Conservation (phyloP, 495 filamentous ascomycete genomes). For the Parmelia sp. region DNA sequence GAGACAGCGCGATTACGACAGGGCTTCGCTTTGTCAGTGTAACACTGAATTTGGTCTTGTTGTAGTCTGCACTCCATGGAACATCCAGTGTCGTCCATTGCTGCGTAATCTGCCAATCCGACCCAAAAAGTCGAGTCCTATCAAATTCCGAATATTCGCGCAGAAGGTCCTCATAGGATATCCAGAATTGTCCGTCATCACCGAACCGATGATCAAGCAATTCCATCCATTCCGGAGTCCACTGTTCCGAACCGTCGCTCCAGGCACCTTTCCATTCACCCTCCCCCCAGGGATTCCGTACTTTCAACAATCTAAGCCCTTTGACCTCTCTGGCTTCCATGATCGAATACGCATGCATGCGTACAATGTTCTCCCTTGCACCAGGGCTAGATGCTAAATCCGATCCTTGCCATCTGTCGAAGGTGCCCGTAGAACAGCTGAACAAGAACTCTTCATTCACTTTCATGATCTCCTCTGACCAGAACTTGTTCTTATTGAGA, state of each 20-base stretch:
- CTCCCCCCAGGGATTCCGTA: constrained; percentile 85
- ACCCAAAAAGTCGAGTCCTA: constrained; percentile 82
- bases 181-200: constrained; percentile 64
- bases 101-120: constrained; percentile 72
- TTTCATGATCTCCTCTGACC: constrained; percentile 76
- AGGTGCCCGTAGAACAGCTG: constrained; percentile 66
- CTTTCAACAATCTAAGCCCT: constrained; percentile 62
- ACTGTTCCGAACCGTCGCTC: constrained; percentile 87
- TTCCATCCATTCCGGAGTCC: constrained; percentile 82
- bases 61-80: constrained; percentile 80
- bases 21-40: constrained; percentile 59
- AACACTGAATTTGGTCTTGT: constrained; percentile 73
- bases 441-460: constrained; percentile 88
- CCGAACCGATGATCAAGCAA: constrained; percentile 78
- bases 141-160: constrained; percentile 77
- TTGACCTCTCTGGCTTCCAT: constrained; percentile 75
- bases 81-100: constrained; percentile 81
- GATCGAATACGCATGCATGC: constrained; percentile 85
- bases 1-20: constrained; percentile 72
- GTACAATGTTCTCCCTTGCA: constrained; percentile 65
- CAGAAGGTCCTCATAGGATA: constrained; percentile 72
- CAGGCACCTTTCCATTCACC: constrained; percentile 78
- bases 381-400: constrained; percentile 28
- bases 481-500: constrained; percentile 81
- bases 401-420: constrained; percentile 51